Conservation (phyloP, 495 filamentous ascomycete species). For the Trichoderma orchidacearum region DNA sequence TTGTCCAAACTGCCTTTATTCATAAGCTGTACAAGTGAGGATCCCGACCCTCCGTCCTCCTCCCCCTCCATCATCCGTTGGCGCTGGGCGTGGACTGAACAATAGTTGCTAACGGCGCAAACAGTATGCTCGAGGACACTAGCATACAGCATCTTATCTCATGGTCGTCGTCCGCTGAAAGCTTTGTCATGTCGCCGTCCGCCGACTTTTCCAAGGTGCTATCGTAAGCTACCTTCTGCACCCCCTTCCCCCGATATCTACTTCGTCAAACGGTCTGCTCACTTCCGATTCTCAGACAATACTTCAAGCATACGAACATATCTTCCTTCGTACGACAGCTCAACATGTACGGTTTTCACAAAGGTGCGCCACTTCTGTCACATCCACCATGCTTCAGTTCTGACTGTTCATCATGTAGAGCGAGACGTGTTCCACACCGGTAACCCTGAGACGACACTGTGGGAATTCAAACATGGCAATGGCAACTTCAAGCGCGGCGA, state of each 20-base stretch:
- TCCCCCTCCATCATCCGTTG: not conserved
- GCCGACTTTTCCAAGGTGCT: conserved; percentile 97
- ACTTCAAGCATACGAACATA: conserved; percentile 99
- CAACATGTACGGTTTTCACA: conserved; percentile 99
- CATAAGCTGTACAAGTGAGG: conserved; percentile 97
- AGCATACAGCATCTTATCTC: conserved; percentile 90
- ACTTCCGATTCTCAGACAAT: conserved; percentile 44
- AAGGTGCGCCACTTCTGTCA: conserved; percentile 49
- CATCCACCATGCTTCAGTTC: too few species aligned
- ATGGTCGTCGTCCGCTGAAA: conserved; percentile 87
- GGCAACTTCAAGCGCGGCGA: conserved; percentile 96
- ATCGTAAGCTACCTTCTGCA: conserved; percentile 47
- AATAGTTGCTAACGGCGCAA: conserved; percentile 21
- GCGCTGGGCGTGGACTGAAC: not conserved
- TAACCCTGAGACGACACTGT: conserved; percentile 85
- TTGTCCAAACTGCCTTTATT: conserved; percentile 98
- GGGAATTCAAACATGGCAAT: conserved; percentile 98
- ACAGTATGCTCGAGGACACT: conserved; percentile 90
- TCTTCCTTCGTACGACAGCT: conserved; percentile 96
- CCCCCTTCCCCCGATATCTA: not conserved
- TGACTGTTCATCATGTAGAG: too few species aligned
- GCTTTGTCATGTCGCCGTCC: conserved; percentile 96
- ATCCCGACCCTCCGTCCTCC: conserved; percentile 5
- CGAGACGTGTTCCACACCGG: conserved; percentile 98
- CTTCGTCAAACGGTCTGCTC: not conserved